Base-by-base conservation (phyloP, 306 rosid genomes). In the Castanopsis chinensis region DNA sequence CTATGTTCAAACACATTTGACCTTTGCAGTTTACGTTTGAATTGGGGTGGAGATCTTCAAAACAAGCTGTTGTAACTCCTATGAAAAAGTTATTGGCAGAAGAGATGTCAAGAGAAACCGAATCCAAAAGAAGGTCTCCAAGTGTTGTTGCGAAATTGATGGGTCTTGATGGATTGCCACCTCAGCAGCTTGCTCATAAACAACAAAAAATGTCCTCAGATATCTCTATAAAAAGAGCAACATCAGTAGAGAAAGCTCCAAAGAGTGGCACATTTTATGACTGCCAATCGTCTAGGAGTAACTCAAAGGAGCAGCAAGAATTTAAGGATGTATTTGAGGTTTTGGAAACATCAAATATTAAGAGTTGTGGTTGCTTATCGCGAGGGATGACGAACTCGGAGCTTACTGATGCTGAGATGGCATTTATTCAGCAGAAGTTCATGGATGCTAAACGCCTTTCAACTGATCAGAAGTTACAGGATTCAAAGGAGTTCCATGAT, bases 281-380 rank as follows among this genome's bases (percentile, higher is more conserved):
- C 6, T 79, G 78, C 52, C 86, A 77, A 3, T 85, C 90, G 0
- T 95, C 88, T 71, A 88, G 93, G 76, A 87, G 85, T 64, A 85
- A 79, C 79, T 89, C 92, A 35, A 92, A 82, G 84, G 96, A 88
- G 59, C 89, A 89, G 78, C 91, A 87, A 67, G 93, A 91, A 74
- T 92, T 89, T 82, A 95, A 92, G 88, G 99, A 95, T 87, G 99
- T 95, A 59, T 92, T 83, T 85, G 99, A 95, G 89, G 98, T 92
- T 51, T 83, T 84, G 0, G 97, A 94, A 77, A 80, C 87, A 43
- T 82, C 93, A 33, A 90, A 83, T 83, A 82, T 83, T 45, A 90
- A 81, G 78, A 90, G 88, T 79, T 52, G 81, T 19, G 83, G 84
- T 84, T 86, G 85, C 83, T 82, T 94, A n/a, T 77, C 80, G 0